Percentiles rank a stretch among this genome's conserved stretches.
Conservation (phyloP, 75 land plant species). For the Ceratopteris richardii region DNA sequence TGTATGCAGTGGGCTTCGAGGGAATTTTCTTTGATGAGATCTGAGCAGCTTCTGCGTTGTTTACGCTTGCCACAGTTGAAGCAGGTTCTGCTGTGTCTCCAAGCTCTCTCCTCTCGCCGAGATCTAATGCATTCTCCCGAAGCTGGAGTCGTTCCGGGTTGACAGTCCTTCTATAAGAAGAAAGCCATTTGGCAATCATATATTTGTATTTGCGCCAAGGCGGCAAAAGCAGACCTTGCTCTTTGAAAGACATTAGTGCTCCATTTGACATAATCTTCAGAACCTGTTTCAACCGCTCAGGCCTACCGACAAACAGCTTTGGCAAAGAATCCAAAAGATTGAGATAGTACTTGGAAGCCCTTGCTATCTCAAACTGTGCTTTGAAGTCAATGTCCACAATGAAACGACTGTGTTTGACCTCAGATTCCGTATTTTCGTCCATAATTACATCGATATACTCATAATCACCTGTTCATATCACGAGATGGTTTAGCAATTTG, state of each 20-base stretch:
- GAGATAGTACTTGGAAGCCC: slow-evolving; percentile 55
- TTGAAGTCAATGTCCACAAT: slow-evolving; percentile 79
- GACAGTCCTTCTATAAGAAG: slow-evolving; percentile 44
- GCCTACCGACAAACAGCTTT: slow-evolving; percentile 53
- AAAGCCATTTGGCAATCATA: slow-evolving; percentile 85
- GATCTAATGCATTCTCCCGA: too few relatives aligned
- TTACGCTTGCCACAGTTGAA: too few relatives aligned
- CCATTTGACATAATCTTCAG: slow-evolving; percentile 56
- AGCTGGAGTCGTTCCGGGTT: slow-evolving; percentile 7
- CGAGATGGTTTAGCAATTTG: too few relatives aligned
- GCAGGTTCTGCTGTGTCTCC: too few relatives aligned
- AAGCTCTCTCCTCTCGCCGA: too few relatives aligned
- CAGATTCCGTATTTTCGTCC: slow-evolving; percentile 4
- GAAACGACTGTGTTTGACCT: slow-evolving; percentile 24
- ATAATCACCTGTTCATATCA: slow-evolving; percentile 32
- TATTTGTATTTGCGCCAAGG: slow-evolving; percentile 93
- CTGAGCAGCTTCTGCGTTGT: too few relatives aligned
- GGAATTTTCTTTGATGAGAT: too few relatives aligned
- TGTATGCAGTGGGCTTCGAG: too few relatives aligned
- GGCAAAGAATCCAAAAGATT: slow-evolving; percentile 60
- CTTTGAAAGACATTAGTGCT: slow-evolving; percentile 64
- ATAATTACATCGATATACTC: slow-evolving; percentile 77
- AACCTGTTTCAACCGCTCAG: slow-evolving; percentile 73
- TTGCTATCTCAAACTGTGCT: slow-evolving; percentile 88
- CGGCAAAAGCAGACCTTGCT: slow-evolving; percentile 73